phyloP scores from a whole-genome alignment of 2,329 filamentous ascomycete species.

The Bimuria novae-zelandiae region DNA sequence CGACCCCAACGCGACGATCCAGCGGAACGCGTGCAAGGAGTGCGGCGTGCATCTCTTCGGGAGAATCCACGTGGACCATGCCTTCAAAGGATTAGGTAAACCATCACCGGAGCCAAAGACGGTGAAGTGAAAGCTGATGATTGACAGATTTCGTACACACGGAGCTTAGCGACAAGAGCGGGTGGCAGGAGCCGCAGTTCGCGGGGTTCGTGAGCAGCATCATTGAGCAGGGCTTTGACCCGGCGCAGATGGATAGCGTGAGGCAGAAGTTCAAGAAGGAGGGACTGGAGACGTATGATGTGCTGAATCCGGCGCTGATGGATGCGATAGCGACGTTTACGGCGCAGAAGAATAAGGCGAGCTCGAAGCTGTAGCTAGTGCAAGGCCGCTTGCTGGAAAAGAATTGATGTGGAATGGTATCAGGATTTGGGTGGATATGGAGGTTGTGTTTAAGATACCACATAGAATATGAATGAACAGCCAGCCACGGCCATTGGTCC shows the following conservation, averaged over 20 bases:
- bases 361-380: slow-evolving; percentile 29
- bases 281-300: slow-evolving; percentile 67
- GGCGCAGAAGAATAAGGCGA: slow-evolving; percentile 52
- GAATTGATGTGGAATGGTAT: background rate
- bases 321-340: slow-evolving; percentile 58
- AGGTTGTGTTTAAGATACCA: background rate
- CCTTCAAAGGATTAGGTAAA: slow-evolving; percentile 63
- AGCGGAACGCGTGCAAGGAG: slow-evolving; percentile 55
- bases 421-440: background rate
- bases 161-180: slow-evolving; percentile 63
- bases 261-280: slow-evolving; percentile 57
- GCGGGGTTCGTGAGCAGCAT: slow-evolving; percentile 70
- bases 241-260: slow-evolving; percentile 60
- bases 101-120: background rate
- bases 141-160: slow-evolving; percentile 62
- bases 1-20: slow-evolving; percentile 59
- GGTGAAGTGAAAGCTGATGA: background rate
- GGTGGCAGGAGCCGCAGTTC: slow-evolving; percentile 75
- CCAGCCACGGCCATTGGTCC: no score
- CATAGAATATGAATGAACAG: no score
- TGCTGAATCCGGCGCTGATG: slow-evolving; percentile 66
- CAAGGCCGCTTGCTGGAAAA: background rate
- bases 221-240: slow-evolving; percentile 69
- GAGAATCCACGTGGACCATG: slow-evolving; percentile 66
- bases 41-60: slow-evolving; percentile 66